Base-by-base conservation (phyloP, 2,329 filamentous ascomycete genomes). In the Pseudogymnoascus sp. region DNA sequence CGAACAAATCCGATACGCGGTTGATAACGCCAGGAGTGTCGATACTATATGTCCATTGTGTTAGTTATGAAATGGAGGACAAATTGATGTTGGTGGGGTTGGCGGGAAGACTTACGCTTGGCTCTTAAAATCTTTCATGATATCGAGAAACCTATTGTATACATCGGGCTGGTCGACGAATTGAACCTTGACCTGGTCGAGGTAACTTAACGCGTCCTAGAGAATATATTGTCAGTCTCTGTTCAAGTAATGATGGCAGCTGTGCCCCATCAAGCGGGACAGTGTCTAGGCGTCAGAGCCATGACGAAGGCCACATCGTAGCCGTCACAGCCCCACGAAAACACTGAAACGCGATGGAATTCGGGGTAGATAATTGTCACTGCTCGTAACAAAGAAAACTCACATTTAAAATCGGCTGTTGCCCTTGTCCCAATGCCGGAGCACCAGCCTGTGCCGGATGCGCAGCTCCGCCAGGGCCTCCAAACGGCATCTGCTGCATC, bases 41-140 rank as follows among this genome's bases (percentile, higher is more conserved):
- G 69, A 99, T 99, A 3, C 89, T 87, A 62, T 3, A 7, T 20
- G 2, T 33, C 25, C 25, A 33, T 58, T 33, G 43, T 57, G 30
- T 22, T n/a, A 35, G 18, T 57, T 18, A 36, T 50, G 53, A 35
- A 20, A 33, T 20, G n/a, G 6, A 50, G 2, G 50, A 67, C 63
- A 69, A 68, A 61, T 8, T 50, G 14, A 30, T 36, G 33, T 53
- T 37, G n/a, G 15, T 30, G 15, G 18, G 28, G 47, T 64, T 38
- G 39, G n/a, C 22, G 30, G 36, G 7, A 25, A 18, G 35, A 82
- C 88, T 76, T 79, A 92, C 84, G 92, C 91, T 76, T 96, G 93
- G 69, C 91, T 96, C 76, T 99, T 99, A 74, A 99, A 99, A 69
- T 99, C 94, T 71, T 99, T 99, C 94, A 99, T 99, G 57, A 99